Base-by-base conservation (phyloP, 129 eudicot species). In the Escallonia rubra region DNA sequence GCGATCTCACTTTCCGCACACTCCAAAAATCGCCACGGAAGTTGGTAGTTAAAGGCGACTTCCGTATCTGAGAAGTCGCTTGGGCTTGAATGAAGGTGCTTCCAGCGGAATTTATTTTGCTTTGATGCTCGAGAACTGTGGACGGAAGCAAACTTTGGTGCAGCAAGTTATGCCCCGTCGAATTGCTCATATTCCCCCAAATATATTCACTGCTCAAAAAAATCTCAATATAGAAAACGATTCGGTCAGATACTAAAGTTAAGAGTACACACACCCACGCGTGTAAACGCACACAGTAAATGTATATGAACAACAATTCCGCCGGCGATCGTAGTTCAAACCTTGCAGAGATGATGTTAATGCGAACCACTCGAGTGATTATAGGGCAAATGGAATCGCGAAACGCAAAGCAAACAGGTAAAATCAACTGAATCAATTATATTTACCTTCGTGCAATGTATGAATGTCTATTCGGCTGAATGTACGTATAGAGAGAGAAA, bases 131-230 rank as follows among this genome's bases (percentile, higher is more conserved):
- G 49, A 83, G 76, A 16, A 86, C 84, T 43, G 82, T 74, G 7
- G 82, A 61, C 60, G 77, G 67, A 63, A 83, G 80, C 52, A 72
- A 72, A 61, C 82, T 73, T 63, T 75, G 88, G 61, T 72, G 72
- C 64, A 72, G 74, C 86, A 85, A 75, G 71, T 86, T 80, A 67
- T 76, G 83, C 68, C 90, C 90, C 52, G 85, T 61, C 16, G 89
- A 68, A 65, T 76, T 91, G 77, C 96, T 91, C 97, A 91, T 91
- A 59, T 63, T 78, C 64, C 58, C 54, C 60, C 39, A 45, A 23
- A 23, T 23, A 23, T 23, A 23, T 23, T 66, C 67, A 58, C 77
- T 63, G 61, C 38, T 58, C 59, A 83, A 45, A 66, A 66, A 14
- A 14, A 66, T n/a, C 57, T 43, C 34, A 1, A 23, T 0, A 23